Evolutionary conservation across 768 basidiomycete genomes (phyloP).

Genomic region (Nidularia pulvinata): DNA sequence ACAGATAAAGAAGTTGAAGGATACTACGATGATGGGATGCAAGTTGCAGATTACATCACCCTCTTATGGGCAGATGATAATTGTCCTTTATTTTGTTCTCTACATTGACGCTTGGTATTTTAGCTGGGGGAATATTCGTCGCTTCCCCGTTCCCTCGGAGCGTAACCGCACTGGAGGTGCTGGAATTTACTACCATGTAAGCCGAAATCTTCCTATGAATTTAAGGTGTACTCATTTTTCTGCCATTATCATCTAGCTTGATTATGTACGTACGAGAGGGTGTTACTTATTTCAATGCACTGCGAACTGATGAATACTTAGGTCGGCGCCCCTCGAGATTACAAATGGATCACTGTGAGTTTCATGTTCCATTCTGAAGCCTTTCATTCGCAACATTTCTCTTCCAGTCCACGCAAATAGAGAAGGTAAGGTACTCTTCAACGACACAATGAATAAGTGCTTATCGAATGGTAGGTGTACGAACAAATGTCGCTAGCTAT

Average conservation of each 20-base stretch:
- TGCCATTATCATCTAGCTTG: constrained; percentile 28
- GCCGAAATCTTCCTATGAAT: neutral
- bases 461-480: constrained; percentile 40
- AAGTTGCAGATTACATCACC: constrained; percentile 61
- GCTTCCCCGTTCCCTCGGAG: constrained; percentile 52
- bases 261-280: constrained; percentile 50
- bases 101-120: neutral
- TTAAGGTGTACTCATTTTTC: too few relatives aligned
- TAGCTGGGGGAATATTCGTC: constrained; percentile 72
- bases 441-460: neutral
- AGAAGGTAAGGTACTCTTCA: constrained; percentile 36
- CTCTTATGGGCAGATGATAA: constrained; percentile 77
- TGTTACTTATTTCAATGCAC: neutral
- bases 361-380: neutral
- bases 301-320: constrained; percentile 21
- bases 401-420: constrained; percentile 47
- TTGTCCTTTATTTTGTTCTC: constrained; percentile 19
- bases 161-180: constrained; percentile 66
- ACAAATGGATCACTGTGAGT: constrained; percentile 69
- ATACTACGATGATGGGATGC: constrained; percentile 64
- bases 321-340: constrained; percentile 66
- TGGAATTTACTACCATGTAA: constrained; percentile 69
- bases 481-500: constrained; percentile 73
- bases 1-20: constrained; percentile 62
- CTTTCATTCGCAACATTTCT: too few relatives aligned